Evolutionary conservation across 2,329 filamentous ascomycete species (phyloP).

Genomic region (Fusarium camptoceras): DNA sequence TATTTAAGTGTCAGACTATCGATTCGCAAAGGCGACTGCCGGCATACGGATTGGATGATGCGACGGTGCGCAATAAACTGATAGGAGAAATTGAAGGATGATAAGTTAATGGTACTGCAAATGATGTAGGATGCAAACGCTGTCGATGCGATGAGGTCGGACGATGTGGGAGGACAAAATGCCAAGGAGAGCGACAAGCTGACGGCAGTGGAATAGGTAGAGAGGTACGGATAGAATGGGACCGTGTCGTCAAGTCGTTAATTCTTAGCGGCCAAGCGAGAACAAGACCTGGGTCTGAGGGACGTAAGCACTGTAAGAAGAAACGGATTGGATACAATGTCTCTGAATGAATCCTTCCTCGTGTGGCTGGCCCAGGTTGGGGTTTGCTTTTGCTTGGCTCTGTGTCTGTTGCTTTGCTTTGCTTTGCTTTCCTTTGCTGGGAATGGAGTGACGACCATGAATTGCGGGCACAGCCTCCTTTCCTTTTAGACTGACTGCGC

Average conservation of each 20-base stretch:
- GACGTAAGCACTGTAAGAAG: conserved; percentile 36
- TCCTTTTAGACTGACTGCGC: conserved; percentile 10
- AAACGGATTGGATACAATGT: not conserved
- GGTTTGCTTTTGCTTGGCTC: not conserved
- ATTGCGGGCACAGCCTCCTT: conserved; percentile 42
- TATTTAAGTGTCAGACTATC: conserved; percentile 51
- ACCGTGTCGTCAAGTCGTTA: conserved; percentile 33
- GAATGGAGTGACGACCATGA: conserved; percentile 26
- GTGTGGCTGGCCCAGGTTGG: conserved; percentile 25
- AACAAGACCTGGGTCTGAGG: conserved; percentile 5
- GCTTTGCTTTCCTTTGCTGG: not conserved
- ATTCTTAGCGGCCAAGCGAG: conserved; percentile 15
- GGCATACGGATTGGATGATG: conserved; percentile 50
- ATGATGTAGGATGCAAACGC: conserved; percentile 8
- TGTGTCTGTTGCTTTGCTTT: not conserved
- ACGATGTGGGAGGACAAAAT: conserved; percentile 26
- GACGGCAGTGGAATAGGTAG: conserved; percentile 20
- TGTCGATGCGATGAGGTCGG: conserved; percentile 31
- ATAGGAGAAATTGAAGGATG: not conserved
- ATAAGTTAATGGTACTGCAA: not conserved
- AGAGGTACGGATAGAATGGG: conserved; percentile 7
- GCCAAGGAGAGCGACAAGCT: conserved; percentile 37
- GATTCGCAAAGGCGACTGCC: conserved; percentile 44
- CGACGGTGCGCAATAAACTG: conserved; percentile 12
- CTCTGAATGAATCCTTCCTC: conserved; percentile 6